Percentiles rank a stretch among this genome's conserved stretches.
Conservation (phyloP, 345 rosid species). For the Salix arbutifolia region DNA sequence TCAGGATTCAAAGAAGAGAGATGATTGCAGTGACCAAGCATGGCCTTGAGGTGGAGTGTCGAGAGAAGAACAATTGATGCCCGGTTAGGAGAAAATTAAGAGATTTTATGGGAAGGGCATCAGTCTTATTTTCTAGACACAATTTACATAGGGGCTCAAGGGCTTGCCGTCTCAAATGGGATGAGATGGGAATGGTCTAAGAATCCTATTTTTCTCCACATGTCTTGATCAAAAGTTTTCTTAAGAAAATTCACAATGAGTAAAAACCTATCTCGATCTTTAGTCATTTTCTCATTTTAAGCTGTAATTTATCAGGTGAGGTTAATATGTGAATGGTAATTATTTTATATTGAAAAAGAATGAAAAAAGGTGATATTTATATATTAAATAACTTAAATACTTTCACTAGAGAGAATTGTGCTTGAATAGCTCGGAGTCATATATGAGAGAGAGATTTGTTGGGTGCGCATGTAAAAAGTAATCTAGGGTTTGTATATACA, state of each 20-base stretch:
- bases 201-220: constrained; percentile 10
- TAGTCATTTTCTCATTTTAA: not conserved
- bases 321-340: no score
- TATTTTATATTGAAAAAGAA: no score
- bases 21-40: constrained; percentile 14
- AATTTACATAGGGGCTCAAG: not conserved
- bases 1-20: constrained; percentile 6
- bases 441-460: no score
- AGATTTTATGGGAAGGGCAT: not conserved
- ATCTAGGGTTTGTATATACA: no score
- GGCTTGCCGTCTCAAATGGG: constrained; percentile 46
- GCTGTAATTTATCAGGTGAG: no score
- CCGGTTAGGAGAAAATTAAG: not conserved
- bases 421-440: no score
- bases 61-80: not conserved
- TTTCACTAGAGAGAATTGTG: no score
- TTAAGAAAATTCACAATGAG: not conserved
- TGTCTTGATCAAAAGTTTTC: constrained; percentile 11
- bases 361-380: no score
- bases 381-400: no score
- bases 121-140: not conserved
- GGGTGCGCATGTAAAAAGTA: no score
- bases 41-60: not conserved
- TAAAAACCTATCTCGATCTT: not conserved
- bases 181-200: not conserved